Evolutionary conservation across 202 grass and related monocot species (phyloP), one percentile per base, ranked within the genome.

Genomic region (Setaria italica): DNA sequence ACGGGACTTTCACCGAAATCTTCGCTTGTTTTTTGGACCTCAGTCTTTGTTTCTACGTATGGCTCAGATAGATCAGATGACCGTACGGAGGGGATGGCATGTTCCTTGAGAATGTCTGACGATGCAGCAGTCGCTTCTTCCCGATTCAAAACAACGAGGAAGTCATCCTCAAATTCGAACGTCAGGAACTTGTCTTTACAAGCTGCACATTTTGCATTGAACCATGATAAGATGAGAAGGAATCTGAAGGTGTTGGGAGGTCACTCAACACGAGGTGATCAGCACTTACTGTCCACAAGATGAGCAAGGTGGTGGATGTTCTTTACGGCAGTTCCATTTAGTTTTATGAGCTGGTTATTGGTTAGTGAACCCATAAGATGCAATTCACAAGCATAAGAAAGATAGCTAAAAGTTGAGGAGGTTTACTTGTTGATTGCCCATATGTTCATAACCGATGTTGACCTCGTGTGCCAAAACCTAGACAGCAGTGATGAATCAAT

Each of bases 131-230:
- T 16, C 2, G 90, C 88, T 72, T 90, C 91, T 82, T 99, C 93
- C 74, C 84, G 85, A 50, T 94, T 82, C 71, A 99, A 88, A 86
- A 99, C 96, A 80, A 89, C 91, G 7, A 99, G 89, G 78, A 94
- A 96, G 87, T 95, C 91, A 16, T 99, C 96, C 87, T 99, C 96
- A 41, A 99, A 99, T 80, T 99, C 96, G 6, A 99, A 99, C 43
- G 92, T 89, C 79, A 96, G 95, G 82, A 95, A 99, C 63, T 96
- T 99, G 32, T 99, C 96, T 77, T 89, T 85, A 79, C 93, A 99
- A 67, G 92, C 96, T 99, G 55, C 82, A 86, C 33, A 70, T 75
- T 29, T 29, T 43, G 19, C 5, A 35, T 78, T 39, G 43, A 81
- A 77, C 13, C 42, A 85, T 45, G 43, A 37, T 67, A 64, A 80